phyloP scores from a whole-genome alignment of 768 basidiomycete genomes.

The Naematelia aurantialba region DNA sequence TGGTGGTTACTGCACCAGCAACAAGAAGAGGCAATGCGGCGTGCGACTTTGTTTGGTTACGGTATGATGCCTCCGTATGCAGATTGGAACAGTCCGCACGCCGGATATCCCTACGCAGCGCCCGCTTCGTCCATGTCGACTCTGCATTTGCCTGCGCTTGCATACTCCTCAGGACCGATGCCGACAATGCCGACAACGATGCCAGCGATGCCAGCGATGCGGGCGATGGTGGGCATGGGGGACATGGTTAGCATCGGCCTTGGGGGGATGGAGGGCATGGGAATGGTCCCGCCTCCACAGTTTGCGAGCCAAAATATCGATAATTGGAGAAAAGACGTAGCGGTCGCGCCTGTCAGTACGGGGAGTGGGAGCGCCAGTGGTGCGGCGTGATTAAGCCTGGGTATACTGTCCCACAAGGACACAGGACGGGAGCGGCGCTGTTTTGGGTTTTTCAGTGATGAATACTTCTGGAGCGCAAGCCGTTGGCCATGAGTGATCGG shows the following conservation, averaged over 20 bases:
- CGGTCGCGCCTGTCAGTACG: constrained; percentile 17
- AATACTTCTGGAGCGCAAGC: no score
- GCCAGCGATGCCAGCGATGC: background rate
- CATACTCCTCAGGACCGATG: background rate
- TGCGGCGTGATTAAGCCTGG: background rate
- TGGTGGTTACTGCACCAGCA: background rate
- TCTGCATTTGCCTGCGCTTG: background rate
- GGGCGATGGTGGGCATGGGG: background rate
- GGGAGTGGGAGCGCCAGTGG: constrained; percentile 11
- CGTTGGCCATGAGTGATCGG: no score
- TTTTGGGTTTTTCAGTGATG: no score
- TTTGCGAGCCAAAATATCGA: constrained; percentile 25
- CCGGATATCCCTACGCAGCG: background rate
- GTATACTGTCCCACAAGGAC: no score
- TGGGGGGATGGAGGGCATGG: constrained; percentile 1
- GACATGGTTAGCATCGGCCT: background rate
- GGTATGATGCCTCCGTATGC: constrained; percentile 6
- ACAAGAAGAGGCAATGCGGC: background rate
- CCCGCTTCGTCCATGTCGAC: background rate
- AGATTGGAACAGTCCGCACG: constrained; percentile 8
- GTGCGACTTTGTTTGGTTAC: background rate
- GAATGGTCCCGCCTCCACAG: constrained; percentile 1
- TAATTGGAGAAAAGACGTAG: constrained; percentile 40
- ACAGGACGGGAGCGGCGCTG: no score
- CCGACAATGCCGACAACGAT: no score